Evolutionary conservation across 176 grass and related monocot genomes (phyloP).

Genomic region (Oryza longistaminata): DNA sequence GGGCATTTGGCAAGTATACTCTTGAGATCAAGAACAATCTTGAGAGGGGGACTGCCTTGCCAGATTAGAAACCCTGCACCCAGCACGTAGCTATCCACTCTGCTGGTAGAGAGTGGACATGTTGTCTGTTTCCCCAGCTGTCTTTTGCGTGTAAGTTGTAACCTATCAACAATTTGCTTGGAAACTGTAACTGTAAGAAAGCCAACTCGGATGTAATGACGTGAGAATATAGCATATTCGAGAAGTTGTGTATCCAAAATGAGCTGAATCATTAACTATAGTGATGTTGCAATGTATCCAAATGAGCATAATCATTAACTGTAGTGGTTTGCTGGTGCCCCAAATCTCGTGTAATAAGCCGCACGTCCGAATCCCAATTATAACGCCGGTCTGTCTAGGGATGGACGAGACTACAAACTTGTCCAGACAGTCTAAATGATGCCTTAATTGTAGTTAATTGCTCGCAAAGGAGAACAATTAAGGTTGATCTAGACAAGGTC

Average conservation of each 20-base stretch:
- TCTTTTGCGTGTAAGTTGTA: slow-evolving; percentile 11
- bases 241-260: slow-evolving; percentile 22
- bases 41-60: slow-evolving; percentile 88
- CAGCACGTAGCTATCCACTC: not conserved
- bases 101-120: not conserved
- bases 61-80: slow-evolving; percentile 40
- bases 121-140: not conserved
- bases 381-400: too few species aligned
- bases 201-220: not conserved
- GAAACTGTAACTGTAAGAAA: slow-evolving; percentile 36
- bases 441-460: not conserved
- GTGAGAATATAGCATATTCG: slow-evolving; percentile 10
- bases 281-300: not conserved
- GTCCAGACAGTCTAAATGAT: not conserved
- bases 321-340: not conserved
- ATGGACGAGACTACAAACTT: not conserved
- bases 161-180: not conserved
- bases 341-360: not conserved
- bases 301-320: not conserved
- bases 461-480: too few species aligned
- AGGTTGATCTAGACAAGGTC: not conserved
- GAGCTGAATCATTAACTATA: not conserved
- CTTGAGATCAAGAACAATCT: slow-evolving; percentile 99
- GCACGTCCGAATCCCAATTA: too few species aligned
- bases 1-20: slow-evolving; percentile 95